These are phyloP conservation scores for Peronospora farinosa DNA, from an alignment of 352 stramenopile genomes.

Conservation along the genomic window DNA sequence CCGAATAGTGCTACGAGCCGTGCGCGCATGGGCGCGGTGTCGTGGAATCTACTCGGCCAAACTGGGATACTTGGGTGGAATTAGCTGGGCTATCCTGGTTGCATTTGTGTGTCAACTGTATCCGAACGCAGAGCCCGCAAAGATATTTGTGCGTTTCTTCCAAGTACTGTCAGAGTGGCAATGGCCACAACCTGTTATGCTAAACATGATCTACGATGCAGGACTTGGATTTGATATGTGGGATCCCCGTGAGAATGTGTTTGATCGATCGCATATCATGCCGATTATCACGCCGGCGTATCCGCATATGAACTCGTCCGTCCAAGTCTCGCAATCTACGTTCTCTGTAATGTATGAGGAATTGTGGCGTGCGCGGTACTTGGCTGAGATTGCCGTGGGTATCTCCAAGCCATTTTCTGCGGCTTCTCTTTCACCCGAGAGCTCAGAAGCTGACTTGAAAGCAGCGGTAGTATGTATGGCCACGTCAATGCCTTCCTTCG, in stretches of 20 bases:
- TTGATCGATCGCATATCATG: conserved; percentile 93
- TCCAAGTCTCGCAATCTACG: conserved; percentile 92
- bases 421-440: conserved; percentile 15
- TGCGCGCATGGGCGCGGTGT: conserved; percentile 68
- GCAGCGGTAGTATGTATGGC: conserved; percentile 34
- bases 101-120: conserved; percentile 92
- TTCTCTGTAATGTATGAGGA: conserved; percentile 91
- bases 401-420: conserved; percentile 40
- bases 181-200: conserved; percentile 74
- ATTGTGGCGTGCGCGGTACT: conserved; percentile 69
- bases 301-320: conserved; percentile 96
- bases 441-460: conserved; percentile 29
- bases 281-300: conserved; percentile 98
- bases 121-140: conserved; percentile 55
- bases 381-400: conserved; percentile 53
- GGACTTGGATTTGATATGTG: conserved; percentile 82
- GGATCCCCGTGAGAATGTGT: conserved; percentile 77
- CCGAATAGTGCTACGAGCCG: conserved; percentile 72
- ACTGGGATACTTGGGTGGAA: conserved; percentile 94
- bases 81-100: conserved; percentile 98
- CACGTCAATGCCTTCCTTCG: conserved; percentile 30
- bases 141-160: conserved; percentile 80
- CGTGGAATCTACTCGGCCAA: conserved; percentile 96
- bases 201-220: conserved; percentile 84
- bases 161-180: conserved; percentile 82